Base-by-base conservation (phyloP, 1,139 yeast species). In the Debaryomyces psychrophilus region DNA sequence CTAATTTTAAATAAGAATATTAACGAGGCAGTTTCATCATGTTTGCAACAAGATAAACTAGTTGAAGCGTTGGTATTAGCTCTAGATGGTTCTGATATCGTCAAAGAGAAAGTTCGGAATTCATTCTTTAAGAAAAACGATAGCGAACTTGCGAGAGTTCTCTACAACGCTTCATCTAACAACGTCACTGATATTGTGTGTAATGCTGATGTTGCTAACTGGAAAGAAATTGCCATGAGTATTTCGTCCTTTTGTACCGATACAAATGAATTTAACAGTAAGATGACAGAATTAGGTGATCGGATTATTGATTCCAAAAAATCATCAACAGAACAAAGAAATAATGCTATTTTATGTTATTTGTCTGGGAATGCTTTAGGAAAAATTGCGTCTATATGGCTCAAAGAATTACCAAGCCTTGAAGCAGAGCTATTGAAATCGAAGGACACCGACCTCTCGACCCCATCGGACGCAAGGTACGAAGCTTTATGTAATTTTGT, bases 401-500 rank as follows among this genome's bases (percentile, higher is more conserved):
- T 89, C 47, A 71, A 79, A 36, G 99, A 93, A 64, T 71, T 90
- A 53, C 76, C 82, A 18, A 72, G 66, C 0, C 67, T 77, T 49
- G 96, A 92, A 66, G 58, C 68, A 8, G 70, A 72, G 47, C 71
- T 82, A 48, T 68, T 83, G 52, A 65, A 72, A 47, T 64, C 74
- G 5, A 66, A 72, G 22, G 58, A 60, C 14, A 54, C 59, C 1
- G 69, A 67, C 20, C 69, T 79, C 28, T 62, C 76, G 2, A 77
- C 90, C n/a, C 85, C 89, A 3, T 86, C 87, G 46, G 95, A 87
- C 53, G 96, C 97, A 17, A 90, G 92, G 61, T 83, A 87, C 55
- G 87, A 82, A 56, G 87, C 96, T 5, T 76, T 93, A 60, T 85
- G 87, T 49, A 84, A 82, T 57, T 87, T 90, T 62, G 87, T 90